A percentile compares a stretch with the other conserved stretches of the same genome.
Conservation (phyloP, 108 stramenopile genomes). For the Pseudonitzschia pungens region DNA sequence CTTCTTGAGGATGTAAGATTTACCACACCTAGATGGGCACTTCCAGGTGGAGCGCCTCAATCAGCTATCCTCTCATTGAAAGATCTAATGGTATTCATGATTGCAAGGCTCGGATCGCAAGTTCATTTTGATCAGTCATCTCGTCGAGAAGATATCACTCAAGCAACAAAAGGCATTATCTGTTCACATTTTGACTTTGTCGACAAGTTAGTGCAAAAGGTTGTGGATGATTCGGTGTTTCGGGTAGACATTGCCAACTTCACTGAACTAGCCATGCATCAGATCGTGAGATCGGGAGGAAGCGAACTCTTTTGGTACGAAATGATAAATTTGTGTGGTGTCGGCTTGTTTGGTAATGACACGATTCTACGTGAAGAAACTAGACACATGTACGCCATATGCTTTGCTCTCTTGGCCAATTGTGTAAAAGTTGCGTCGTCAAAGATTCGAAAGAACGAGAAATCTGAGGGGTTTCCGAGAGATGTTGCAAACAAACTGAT, state of each 20-base stretch:
- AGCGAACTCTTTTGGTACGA: slow-evolving; percentile 90
- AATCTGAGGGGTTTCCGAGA: slow-evolving; percentile 54
- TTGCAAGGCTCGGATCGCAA: slow-evolving; percentile 35
- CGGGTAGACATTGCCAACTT: slow-evolving; percentile 69
- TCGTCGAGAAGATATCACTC: slow-evolving; percentile 13
- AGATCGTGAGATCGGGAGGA: slow-evolving; percentile 81
- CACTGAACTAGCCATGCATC: slow-evolving; percentile 81
- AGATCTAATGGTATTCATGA: slow-evolving; percentile 53
- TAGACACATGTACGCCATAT: slow-evolving; percentile 49
- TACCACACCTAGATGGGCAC: not conserved
- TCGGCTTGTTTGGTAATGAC: slow-evolving; percentile 63
- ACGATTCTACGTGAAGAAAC: slow-evolving; percentile 28
- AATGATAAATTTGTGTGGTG: slow-evolving; percentile 79
- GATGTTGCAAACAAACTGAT: slow-evolving; percentile 84
- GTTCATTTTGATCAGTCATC: slow-evolving; percentile 15
- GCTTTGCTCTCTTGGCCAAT: slow-evolving; percentile 71
- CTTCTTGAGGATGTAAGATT: slow-evolving; percentile 32
- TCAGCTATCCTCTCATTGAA: slow-evolving; percentile 68
- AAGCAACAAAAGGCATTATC: not conserved
- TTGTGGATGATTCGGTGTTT: slow-evolving; percentile 59
- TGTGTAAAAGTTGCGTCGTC: slow-evolving; percentile 72
- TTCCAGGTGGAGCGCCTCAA: slow-evolving; percentile 77
- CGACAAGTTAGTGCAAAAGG: slow-evolving; percentile 26
- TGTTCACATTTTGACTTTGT: slow-evolving; percentile 23
- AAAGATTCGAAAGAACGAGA: slow-evolving; percentile 53